Percentiles rank a stretch among this genome's conserved stretches.
phyloP scores from a whole-genome alignment of 805 yeast species.

The Huiozyma sinensis region DNA sequence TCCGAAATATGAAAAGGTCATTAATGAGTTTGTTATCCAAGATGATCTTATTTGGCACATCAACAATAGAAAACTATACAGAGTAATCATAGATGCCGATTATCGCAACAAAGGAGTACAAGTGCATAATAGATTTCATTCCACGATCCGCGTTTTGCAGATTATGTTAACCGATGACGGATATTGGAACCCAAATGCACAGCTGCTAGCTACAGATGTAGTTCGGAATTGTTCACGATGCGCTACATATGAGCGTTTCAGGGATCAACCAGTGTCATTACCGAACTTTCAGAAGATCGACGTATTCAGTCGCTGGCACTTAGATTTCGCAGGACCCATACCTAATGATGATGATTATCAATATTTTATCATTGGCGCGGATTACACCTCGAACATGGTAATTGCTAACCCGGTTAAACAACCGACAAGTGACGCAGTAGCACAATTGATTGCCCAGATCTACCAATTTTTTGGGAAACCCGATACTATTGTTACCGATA shows the following conservation, averaged over 20 bases:
- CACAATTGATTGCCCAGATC: background rate
- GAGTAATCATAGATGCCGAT: background rate
- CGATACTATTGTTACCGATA: too few species aligned
- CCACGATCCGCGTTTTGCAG: background rate
- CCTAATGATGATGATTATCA: background rate
- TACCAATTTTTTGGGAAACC: background rate
- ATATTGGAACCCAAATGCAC: conserved; percentile 1
- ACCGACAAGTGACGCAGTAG: background rate
- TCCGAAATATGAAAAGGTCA: too few species aligned
- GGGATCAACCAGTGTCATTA: background rate
- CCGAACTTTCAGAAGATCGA: background rate
- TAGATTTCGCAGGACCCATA: conserved; percentile 2
- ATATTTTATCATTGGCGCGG: conserved; percentile 1
- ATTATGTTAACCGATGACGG: background rate
- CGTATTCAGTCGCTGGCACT: conserved; percentile 1
- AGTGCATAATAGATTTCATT: background rate
- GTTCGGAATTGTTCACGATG: background rate
- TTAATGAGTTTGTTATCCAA: too few species aligned
- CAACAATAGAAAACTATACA: background rate
- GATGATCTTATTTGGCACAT: background rate
- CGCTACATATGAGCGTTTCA: background rate
- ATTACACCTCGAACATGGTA: conserved; percentile 1
- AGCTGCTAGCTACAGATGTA: background rate
- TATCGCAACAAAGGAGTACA: background rate
- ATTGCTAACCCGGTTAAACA: background rate